Base-by-base conservation (phyloP, 805 yeast species). In the Spathaspora passalidarum region DNA sequence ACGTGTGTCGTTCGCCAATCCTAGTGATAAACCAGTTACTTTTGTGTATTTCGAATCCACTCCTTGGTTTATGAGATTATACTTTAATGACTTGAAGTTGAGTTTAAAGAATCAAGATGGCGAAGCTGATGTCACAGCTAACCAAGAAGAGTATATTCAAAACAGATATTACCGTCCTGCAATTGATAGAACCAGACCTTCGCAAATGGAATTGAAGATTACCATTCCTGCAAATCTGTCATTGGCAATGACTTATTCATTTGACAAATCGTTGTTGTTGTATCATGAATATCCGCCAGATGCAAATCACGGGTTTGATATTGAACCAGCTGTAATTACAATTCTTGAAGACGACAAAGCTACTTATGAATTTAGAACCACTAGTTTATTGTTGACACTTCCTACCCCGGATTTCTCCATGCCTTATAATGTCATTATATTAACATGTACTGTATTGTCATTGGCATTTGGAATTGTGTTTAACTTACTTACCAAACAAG, bases 341-440 rank as follows among this genome's bases (percentile, higher is more conserved):
- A 78, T 88, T 0, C 43, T 82, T 7, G 47, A 55, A 23, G 59
- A 60, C 11, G 48, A 56, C 10, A 35, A 49, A 16, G 49, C 44
- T 11, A 44, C 34, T 6, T 84, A 85, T 54, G 74, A 79, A 48
- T 55, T 83, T 49, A 77, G 98, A 59, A 88, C 98, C 0, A 80
- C 97, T 4, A 86, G 97, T n/a, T 76, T 91, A 37, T 72, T 94
- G 47, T 72, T 94, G 41, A 81, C 94, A 0, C 73, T 94, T 43
- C 97, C 99, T 2, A 94, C 98, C 0, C 99, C 99, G 0, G 99
- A 94, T 68, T 94, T 94, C 66, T 87, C 96, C 51, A 94, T 94
- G 99, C 99, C 99, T 0, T 94, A 94, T 63, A 94, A 94, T 57
- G 99, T 94, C 36, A 92, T 94, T 49, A 94, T 94, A 39, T 72